phyloP scores from a whole-genome alignment of 768 basidiomycete genomes.

The Favolaschia claudopus region DNA sequence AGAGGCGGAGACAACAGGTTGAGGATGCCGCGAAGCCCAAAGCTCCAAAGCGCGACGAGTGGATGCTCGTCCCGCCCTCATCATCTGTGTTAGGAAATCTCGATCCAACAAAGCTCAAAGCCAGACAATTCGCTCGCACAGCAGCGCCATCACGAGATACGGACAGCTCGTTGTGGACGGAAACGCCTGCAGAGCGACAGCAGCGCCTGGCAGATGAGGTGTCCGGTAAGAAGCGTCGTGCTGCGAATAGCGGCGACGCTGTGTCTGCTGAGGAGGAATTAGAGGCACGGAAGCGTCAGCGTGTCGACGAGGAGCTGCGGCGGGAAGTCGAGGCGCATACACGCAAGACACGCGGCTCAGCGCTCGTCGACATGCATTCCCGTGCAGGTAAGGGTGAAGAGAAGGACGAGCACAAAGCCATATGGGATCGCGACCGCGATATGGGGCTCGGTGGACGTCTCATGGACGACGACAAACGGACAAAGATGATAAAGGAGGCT shows the following conservation, averaged over 20 bases:
- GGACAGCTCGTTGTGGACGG: conserved; percentile 90
- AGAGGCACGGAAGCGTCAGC: conserved; percentile 62
- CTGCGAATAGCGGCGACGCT: conserved; percentile 58
- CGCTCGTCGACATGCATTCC: conserved; percentile 63
- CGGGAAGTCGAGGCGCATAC: conserved; percentile 83
- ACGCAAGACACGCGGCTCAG: conserved; percentile 59
- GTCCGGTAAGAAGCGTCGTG: conserved; percentile 85
- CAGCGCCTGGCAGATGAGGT: conserved; percentile 94
- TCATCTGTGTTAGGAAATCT: conserved; percentile 81
- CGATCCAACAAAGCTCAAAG: conserved; percentile 85
- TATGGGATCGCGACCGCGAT: conserved; percentile 94
- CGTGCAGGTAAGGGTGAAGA: conserved; percentile 44
- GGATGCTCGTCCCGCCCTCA: conserved; percentile 97
- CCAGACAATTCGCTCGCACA: conserved; percentile 80
- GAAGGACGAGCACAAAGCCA: conserved; percentile 61
- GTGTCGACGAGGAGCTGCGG: conserved; percentile 73
- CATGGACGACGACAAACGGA: conserved; percentile 88
- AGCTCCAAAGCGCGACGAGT: conserved; percentile 85
- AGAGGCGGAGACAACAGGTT: conserved; percentile 71
- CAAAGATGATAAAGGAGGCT: conserved; percentile 81
- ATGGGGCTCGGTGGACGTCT: conserved; percentile 88
- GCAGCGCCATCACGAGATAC: conserved; percentile 49
- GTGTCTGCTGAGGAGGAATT: conserved; percentile 49
- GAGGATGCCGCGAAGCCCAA: conserved; percentile 87
- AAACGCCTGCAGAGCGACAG: conserved; percentile 93